Evolutionary conservation across 2,329 filamentous ascomycete genomes (phyloP), one percentile per base, ranked within the genome.

Genomic region (Alternaria rosae): DNA sequence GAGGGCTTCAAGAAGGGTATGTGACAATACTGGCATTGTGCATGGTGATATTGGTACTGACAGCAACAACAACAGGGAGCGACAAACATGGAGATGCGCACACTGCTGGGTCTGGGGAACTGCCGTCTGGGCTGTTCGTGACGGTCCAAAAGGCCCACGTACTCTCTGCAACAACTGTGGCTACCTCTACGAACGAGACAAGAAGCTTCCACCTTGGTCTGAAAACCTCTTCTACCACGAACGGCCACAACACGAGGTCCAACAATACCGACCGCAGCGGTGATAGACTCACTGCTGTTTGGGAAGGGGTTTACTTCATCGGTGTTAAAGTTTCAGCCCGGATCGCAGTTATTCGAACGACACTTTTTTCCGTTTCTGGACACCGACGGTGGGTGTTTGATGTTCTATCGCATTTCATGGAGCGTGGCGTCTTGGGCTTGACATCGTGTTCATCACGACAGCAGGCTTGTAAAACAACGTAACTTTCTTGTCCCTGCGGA

Each of bases 81-180:
- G 94, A 70, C 84, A 87, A 66, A 89, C 86, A 44, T 99, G 95
- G 95, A 88, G 92, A 65, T 99, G 95, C 81, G 84, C 85, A 45
- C 94, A 98, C 79, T 99, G 95, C 79, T 86, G 86, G 62, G 89
- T 97, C 32, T 94, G 92, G 89, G 95, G 94, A 15, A 90, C 90
- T 51, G 91, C 93, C 26, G 93, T 97, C 9, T 99, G 95, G 95
- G 94, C 92, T 51, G 94, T 98, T 4, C 86, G 95, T 71, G 94
- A 98, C 80, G 95, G 95, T 23, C 95, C 95, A 13, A 85, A 87
- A 57, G 94, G 94, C 57, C 87, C 92, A 66, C 91, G 92, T 80
- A 91, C 92, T 28, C 87, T 98, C 5, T 98, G 94, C 82, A 92
- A 94, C 80, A 97, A 97, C 78, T 98, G 94, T 78, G 94, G 93